Conservation (phyloP, 164 flowering plant genomes). For the Nymphaea colorata region DNA sequence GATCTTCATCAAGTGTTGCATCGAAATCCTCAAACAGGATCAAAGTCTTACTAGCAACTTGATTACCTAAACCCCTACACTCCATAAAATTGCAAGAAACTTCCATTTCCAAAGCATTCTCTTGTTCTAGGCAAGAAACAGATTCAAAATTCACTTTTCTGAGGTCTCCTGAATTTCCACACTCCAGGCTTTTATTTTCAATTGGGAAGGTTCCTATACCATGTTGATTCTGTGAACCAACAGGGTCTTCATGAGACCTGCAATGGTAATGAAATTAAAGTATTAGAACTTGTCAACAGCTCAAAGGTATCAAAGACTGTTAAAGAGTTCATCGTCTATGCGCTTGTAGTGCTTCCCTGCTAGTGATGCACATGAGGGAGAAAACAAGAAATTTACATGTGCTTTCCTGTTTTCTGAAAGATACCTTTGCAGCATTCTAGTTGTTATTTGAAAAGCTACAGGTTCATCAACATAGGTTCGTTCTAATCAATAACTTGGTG, state of each 20-base stretch:
- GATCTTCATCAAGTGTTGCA: constrained; percentile 64
- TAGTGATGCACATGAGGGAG: too few species aligned
- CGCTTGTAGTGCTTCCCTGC: too few species aligned
- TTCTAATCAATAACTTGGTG: neutral
- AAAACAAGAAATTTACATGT: too few species aligned
- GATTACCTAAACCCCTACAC: constrained; percentile 14
- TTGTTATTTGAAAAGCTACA: too few species aligned
- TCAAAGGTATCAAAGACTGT: neutral
- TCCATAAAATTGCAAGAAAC: constrained; percentile 4
- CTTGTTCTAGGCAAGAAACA: too few species aligned
- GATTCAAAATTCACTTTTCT: too few species aligned
- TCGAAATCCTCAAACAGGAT: constrained; percentile 97
- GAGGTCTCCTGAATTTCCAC: too few species aligned
- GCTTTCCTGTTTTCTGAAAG: too few species aligned
- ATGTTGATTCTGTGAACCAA: constrained; percentile 16
- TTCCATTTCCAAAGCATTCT: neutral
- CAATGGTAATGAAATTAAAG: constrained; percentile 6
- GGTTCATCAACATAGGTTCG: too few species aligned
- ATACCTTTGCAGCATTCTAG: too few species aligned
- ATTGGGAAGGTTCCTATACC: constrained; percentile 9
- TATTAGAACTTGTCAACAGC: neutral
- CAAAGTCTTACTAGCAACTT: constrained; percentile 37
- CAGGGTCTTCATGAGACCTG: constrained; percentile 38
- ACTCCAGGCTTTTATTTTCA: neutral
- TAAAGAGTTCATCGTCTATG: too few species aligned